Evolutionary conservation across 768 basidiomycete genomes (phyloP).

Genomic region (Tulasnella sp.): DNA sequence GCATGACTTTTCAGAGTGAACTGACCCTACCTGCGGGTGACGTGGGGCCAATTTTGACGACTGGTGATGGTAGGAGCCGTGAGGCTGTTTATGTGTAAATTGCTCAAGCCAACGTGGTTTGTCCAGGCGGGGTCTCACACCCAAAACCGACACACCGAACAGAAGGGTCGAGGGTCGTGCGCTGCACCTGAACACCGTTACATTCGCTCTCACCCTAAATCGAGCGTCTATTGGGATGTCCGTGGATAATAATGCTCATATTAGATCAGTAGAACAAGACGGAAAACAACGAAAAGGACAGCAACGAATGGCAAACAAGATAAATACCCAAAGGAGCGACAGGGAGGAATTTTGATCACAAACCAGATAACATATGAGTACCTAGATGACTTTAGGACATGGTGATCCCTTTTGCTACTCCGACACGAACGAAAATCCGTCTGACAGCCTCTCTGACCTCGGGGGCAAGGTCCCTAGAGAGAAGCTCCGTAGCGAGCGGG

Average conservation of each 20-base stretch:
- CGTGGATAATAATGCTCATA: background rate
- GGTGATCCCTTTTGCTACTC: conserved; percentile 66
- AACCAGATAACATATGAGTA: background rate
- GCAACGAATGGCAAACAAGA: conserved; percentile 3
- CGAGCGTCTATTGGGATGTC: background rate
- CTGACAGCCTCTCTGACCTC: conserved; percentile 82
- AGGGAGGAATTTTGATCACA: background rate
- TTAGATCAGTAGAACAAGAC: background rate
- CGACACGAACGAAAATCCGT: conserved; percentile 80
- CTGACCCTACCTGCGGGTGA: background rate
- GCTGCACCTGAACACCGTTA: background rate
- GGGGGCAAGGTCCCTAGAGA: conserved; percentile 77
- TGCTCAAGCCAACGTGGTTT: background rate
- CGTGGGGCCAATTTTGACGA: background rate
- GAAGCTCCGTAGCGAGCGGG: conserved; percentile 82
- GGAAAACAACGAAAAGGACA: background rate
- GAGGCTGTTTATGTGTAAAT: background rate
- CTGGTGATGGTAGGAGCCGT: background rate
- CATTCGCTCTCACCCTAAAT: background rate
- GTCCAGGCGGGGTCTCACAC: background rate
- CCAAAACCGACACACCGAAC: background rate
- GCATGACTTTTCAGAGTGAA: background rate
- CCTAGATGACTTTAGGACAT: background rate
- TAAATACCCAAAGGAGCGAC: conserved; percentile 25
- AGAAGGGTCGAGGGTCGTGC: background rate